Evolutionary conservation across 805 yeast species (phyloP).

Genomic region (Wickerhamia fluorescens): DNA sequence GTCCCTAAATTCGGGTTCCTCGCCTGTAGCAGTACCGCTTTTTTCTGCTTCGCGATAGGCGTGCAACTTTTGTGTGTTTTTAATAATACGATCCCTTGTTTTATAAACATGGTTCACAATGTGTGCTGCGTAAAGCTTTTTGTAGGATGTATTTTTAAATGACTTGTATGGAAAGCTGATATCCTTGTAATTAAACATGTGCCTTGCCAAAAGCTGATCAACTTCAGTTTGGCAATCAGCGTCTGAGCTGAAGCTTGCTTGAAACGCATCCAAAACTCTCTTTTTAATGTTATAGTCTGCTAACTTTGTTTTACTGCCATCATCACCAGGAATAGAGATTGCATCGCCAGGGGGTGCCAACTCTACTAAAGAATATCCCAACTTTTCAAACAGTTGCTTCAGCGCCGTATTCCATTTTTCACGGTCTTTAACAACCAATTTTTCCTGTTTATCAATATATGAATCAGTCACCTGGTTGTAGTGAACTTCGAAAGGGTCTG

Average conservation of each 20-base stretch:
- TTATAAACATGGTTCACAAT: slow-evolving; percentile 76
- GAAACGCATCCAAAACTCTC: slow-evolving; percentile 18
- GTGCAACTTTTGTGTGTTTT: slow-evolving; percentile 58
- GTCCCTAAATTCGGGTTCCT: slow-evolving; percentile 66
- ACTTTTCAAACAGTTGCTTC: slow-evolving; percentile 12
- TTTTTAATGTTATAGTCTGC: slow-evolving; percentile 16
- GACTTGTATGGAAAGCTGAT: slow-evolving; percentile 51
- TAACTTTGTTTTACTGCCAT: slow-evolving; percentile 3
- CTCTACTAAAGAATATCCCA: slow-evolving; percentile 22
- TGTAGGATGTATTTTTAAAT: slow-evolving; percentile 46
- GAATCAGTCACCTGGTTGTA: slow-evolving; percentile 49
- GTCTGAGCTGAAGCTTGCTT: slow-evolving; percentile 7
- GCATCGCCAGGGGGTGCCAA: slow-evolving; percentile 28
- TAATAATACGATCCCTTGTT: slow-evolving; percentile 78
- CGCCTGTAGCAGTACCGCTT: slow-evolving; percentile 7
- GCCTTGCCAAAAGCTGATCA: slow-evolving; percentile 51
- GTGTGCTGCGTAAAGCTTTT: slow-evolving; percentile 63
- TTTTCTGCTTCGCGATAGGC: slow-evolving; percentile 33
- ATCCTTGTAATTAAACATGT: slow-evolving; percentile 70
- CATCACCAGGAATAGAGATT: slow-evolving; percentile 5
- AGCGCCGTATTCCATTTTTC: slow-evolving; percentile 21
- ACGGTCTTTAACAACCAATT: slow-evolving; percentile 9
- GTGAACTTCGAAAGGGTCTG: slow-evolving; percentile 75
- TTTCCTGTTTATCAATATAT: slow-evolving; percentile 20
- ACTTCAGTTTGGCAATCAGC: slow-evolving; percentile 16